Base-by-base conservation (phyloP, 495 filamentous ascomycete species). In the Parathielavia appendiculata region DNA sequence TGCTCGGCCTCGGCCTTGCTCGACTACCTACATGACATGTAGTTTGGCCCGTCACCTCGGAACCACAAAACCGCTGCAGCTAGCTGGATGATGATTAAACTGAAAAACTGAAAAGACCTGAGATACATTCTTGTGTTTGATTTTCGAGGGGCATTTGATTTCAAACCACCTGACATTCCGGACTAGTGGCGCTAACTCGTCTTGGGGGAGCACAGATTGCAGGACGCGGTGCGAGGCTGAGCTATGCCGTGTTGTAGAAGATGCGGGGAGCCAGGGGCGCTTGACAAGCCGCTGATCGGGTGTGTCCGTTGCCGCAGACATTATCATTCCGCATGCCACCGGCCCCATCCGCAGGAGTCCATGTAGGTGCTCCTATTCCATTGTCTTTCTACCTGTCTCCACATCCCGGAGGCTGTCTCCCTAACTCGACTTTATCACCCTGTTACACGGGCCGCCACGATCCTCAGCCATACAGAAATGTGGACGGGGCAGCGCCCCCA, bases 61-160 rank as follows among this genome's bases (percentile, higher is more conserved):
- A 65, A 51, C 62, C 59, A 54, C 59, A 62, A 69, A 73, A 62
- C 71, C 71, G 71, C 56, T 67, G 71, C 57, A 61, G 67, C 66
- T 53, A 13, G 54, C 58, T 63, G 63, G 41, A 66, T 68, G 67
- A 69, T 61, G 65, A 67, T 57, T 61, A 60, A 57, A 47, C 46
- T 30, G 26, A 59, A 48, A 70, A 70, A 70, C 70, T 71, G 69
- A 71, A 70, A 71, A 73, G 69, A 73, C 65, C 70, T 73, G 71
- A 73, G 65, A 66, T 65, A 60, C 64, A 1, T 11, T 20, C 14
- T 45, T 20, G n/a, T 36, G 19, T 53, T 56, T 54, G 43, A 58
- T 56, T 65, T 57, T 56, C 10, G 45, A 34, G 48, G 38, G 36
- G 3, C 14, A 30, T 39, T 57, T 51, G 51, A 63, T 59, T 49